Conservation (phyloP, 2,329 filamentous ascomycete species). For the Talaromyces sp. region DNA sequence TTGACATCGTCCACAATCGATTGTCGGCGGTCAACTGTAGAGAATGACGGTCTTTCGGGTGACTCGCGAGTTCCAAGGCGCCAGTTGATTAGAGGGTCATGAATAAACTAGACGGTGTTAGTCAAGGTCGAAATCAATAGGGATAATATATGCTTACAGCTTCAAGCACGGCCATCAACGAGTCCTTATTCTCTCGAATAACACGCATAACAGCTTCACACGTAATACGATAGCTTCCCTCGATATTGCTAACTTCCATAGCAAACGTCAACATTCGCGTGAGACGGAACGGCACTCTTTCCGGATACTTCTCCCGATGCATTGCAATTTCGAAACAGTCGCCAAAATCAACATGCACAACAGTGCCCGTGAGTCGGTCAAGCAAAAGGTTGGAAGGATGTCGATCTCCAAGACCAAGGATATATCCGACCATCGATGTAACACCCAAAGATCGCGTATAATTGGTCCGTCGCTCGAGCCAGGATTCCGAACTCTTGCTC, state of each 20-base stretch:
- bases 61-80: conserved; percentile 67
- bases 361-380: conserved; percentile 90
- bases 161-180: conserved; percentile 95
- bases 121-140: neutral
- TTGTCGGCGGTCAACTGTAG: conserved; percentile 55
- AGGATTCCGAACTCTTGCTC: conserved; percentile 95
- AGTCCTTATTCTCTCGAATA: conserved; percentile 94
- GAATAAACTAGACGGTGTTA: conserved; percentile 72
- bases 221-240: conserved; percentile 95
- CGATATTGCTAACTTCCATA: conserved; percentile 99
- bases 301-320: conserved; percentile 98
- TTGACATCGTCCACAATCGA: conserved; percentile 54
- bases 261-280: conserved; percentile 99
- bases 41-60: conserved; percentile 58
- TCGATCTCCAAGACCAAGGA: conserved; percentile 90
- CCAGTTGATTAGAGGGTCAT: conserved; percentile 98
- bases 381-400: conserved; percentile 98
- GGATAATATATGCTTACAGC: conserved; percentile 60
- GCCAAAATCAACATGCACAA: conserved; percentile 98
- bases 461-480: conserved; percentile 96
- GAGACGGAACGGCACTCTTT: conserved; percentile 93
- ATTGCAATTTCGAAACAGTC: conserved; percentile 99
- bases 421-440: conserved; percentile 99
- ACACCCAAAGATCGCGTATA: conserved; percentile 96
- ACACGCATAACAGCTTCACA: conserved; percentile 99